Percentiles rank a stretch among this genome's conserved stretches.
These are phyloP conservation scores for Colletotrichum lindemuthianum DNA, from an alignment of 2,329 filamentous ascomycete genomes.

Conservation along the genomic window DNA sequence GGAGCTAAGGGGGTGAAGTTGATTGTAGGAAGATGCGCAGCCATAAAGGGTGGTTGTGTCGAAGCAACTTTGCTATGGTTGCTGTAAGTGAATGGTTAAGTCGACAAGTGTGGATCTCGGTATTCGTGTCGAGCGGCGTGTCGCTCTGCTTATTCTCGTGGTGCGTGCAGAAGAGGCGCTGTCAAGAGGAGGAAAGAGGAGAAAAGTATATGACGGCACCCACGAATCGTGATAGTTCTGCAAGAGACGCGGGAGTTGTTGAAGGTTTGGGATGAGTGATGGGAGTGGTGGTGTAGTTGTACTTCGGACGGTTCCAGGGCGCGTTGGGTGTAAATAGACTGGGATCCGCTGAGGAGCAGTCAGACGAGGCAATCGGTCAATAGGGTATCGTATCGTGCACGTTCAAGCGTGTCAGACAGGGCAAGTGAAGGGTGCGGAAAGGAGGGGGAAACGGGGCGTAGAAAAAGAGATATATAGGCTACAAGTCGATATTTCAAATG, in stretches of 20 bases:
- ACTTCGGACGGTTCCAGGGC: constrained; percentile 1
- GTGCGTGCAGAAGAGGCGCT: neutral
- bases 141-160: constrained; percentile 1
- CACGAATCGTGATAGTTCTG: neutral
- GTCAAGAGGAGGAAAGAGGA: neutral
- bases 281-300: constrained; percentile 9
- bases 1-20: constrained; percentile 48
- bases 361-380: neutral
- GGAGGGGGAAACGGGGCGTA: constrained; percentile 25
- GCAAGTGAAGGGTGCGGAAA: constrained; percentile 14
- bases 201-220: neutral
- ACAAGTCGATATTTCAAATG: constrained; percentile 35
- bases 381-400: no score
- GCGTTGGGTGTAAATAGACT: constrained; percentile 12
- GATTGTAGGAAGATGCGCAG: constrained; percentile 34
- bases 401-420: constrained; percentile 26
- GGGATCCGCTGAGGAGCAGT: constrained; percentile 32
- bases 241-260: constrained; percentile 10
- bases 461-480: constrained; percentile 32
- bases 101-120: constrained; percentile 13
- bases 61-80: constrained; percentile 17
- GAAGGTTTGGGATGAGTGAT: constrained; percentile 1
- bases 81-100: constrained; percentile 5
- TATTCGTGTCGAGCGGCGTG: constrained; percentile 1
- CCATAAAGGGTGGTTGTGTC: constrained; percentile 29